Percentiles rank a stretch among this genome's conserved stretches.
Conservation (phyloP, 345 rosid species). For the Moricandia moricandioides region DNA sequence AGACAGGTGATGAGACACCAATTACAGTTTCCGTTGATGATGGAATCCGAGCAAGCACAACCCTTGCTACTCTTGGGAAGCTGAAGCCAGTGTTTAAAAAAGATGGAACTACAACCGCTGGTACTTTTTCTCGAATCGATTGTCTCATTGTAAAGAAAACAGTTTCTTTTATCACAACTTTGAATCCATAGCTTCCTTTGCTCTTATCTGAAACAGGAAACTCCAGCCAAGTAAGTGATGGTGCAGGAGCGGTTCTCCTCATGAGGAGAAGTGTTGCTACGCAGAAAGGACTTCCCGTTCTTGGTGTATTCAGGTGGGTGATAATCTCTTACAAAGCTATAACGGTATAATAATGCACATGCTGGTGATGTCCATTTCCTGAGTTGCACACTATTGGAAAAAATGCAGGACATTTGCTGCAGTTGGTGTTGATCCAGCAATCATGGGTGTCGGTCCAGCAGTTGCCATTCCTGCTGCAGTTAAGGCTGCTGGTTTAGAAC, state of each 20-base stretch:
- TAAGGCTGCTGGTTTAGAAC: slow-evolving; percentile 89
- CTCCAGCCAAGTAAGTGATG: slow-evolving; percentile 97
- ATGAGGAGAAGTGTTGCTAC: slow-evolving; percentile 94
- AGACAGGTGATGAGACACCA: slow-evolving; percentile 82
- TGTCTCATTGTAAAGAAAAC: not conserved
- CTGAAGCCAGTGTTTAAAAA: slow-evolving; percentile 89
- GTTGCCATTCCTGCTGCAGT: slow-evolving; percentile 97
- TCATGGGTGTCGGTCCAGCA: slow-evolving; percentile 99
- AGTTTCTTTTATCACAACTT: not conserved
- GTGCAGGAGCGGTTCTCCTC: slow-evolving; percentile 97
- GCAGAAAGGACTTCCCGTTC: slow-evolving; percentile 78
- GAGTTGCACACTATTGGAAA: not conserved
- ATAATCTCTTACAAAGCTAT: not conserved
- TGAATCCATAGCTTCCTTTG: not conserved
- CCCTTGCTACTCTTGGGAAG: slow-evolving; percentile 65
- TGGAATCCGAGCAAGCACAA: slow-evolving; percentile 79
- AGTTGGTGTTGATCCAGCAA: slow-evolving; percentile 98
- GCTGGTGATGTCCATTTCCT: not conserved
- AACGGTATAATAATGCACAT: not conserved
- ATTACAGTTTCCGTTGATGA: slow-evolving; percentile 84
- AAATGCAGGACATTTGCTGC: slow-evolving; percentile 83
- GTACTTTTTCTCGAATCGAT: slow-evolving; percentile 37
- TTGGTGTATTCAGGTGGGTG: slow-evolving; percentile 87
- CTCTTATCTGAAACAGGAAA: slow-evolving; percentile 52
- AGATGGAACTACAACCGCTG: slow-evolving; percentile 96